Base-by-base conservation (phyloP, 2,329 filamentous ascomycete species). In the Fusarium aywerte region DNA sequence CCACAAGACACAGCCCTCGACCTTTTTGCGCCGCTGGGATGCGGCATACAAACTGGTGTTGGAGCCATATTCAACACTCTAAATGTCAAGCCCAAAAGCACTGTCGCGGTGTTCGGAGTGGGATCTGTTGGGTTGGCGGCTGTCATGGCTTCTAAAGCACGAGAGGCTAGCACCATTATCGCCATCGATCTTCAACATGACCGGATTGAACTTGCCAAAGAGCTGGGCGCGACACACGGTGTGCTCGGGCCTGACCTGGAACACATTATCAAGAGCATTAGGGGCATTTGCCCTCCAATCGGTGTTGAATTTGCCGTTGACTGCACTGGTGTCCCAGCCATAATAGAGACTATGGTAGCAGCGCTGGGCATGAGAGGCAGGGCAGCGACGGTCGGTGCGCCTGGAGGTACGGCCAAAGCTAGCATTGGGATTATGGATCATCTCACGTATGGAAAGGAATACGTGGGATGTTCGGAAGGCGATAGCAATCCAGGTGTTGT, bases 291-390 rank as follows among this genome's bases (percentile, higher is more conserved):
- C 2, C 62, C 58, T 0, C 42, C 38, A 2, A 27, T 57, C 11
- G 66, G 67, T 5, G 66, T 67, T 7, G 25, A 65, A 7, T 69
- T 43, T 44, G 67, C 66, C 3, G 53, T 69, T 1, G 66, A 69
- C 23, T 69, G 67, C 7, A 65, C 67, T 9, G 67, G 67, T 4
- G 49, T 67, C 4, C 56, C 59, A 0, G 29, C 58, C 0, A 54
- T 69, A 3, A 20, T 69, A 1, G 67, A 67, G 12, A 61, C 43
- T 1, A 67, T 69, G 62, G 39, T 69, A 0, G n/a, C 43, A 1
- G 35, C 49, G 0, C 8, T 69, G 2, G 66, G 62, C 0, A 62
- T 57, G 47, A 60, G 51, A 33, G 67, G 66, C 1, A 59, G 38
- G 2, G 62, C 43, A 4, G 67, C 59, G 3, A 62, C 62, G 0